Conservation (phyloP, 257 asterid species). For the Lavandula angustifolia region DNA sequence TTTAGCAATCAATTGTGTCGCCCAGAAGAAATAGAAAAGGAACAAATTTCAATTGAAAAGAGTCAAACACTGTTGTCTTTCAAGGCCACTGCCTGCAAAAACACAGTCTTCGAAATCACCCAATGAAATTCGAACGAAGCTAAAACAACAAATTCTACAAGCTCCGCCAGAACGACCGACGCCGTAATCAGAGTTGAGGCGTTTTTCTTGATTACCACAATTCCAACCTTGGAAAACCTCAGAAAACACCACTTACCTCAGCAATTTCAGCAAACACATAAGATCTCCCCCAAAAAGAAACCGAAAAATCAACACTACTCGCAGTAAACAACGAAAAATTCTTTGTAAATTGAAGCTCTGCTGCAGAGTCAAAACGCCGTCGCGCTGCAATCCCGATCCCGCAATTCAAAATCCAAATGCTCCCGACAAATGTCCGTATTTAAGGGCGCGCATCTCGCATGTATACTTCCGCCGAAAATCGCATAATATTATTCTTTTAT, state of each 20-base stretch:
- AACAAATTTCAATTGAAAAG: conserved; percentile 4
- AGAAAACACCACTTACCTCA: conserved; percentile 19
- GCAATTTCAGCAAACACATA: conserved; percentile 31
- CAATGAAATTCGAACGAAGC: conserved; percentile 7
- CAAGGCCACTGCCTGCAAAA: conserved; percentile 11
- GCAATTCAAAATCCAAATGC: conserved; percentile 43
- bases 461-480: conserved; percentile 28
- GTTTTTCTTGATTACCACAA: conserved; percentile 7
- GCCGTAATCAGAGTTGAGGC: conserved; percentile 14
- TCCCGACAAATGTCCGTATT: conserved; percentile 54
- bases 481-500: conserved; percentile 27
- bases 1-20: conserved; percentile 10
- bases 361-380: conserved; percentile 39
- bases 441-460: conserved; percentile 30
- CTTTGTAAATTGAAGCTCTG: conserved; percentile 29
- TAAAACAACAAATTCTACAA: conserved; percentile 10
- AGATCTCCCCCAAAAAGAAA: conserved; percentile 30
- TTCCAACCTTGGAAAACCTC: conserved; percentile 26
- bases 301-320: conserved; percentile 23
- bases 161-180: conserved; percentile 13
- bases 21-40: conserved; percentile 16
- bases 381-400: conserved; percentile 50
- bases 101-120: conserved; percentile 17
- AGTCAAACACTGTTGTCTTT: conserved; percentile 12
- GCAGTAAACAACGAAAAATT: conserved; percentile 14